A percentile compares a stretch with the other conserved stretches of the same genome.
phyloP scores from a whole-genome alignment of 192 early-diverging fungal species.

The Chytriomyces hyalinus region DNA sequence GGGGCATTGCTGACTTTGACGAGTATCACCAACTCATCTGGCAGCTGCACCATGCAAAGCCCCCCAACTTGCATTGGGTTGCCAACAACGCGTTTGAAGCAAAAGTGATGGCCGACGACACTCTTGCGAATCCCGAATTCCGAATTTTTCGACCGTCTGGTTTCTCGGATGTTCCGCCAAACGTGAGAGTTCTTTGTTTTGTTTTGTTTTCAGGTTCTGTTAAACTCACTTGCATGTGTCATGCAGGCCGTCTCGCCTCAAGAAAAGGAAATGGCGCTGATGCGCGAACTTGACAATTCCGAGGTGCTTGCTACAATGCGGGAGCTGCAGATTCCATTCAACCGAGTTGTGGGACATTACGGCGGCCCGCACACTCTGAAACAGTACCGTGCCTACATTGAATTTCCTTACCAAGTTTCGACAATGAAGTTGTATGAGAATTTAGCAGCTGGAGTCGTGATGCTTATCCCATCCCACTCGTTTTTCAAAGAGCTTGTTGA shows the following conservation, averaged over 20 bases:
- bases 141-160: constrained; percentile 29
- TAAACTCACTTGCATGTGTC: background rate
- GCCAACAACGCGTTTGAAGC: constrained; percentile 37
- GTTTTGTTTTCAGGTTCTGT: background rate
- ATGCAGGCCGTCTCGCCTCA: constrained; percentile 17
- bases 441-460: constrained; percentile 28
- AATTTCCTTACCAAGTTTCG: constrained; percentile 36
- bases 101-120: constrained; percentile 35
- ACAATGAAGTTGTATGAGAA: constrained; percentile 41
- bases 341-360: constrained; percentile 31
- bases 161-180: constrained; percentile 18
- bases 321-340: constrained; percentile 18
- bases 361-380: constrained; percentile 29
- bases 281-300: constrained; percentile 27
- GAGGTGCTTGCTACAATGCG: constrained; percentile 23
- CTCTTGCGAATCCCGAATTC: constrained; percentile 25
- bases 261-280: constrained; percentile 1
- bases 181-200: background rate
- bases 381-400: constrained; percentile 33
- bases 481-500: constrained; percentile 34
- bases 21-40: constrained; percentile 33
- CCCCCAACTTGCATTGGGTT: constrained; percentile 27
- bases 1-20: constrained; percentile 32
- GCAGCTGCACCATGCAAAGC: constrained; percentile 15
- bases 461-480: constrained; percentile 16